Evolutionary conservation across 805 yeast genomes (phyloP), one percentile per base, ranked within the genome.

Genomic region (Maudiozyma serrabonitensis): DNA sequence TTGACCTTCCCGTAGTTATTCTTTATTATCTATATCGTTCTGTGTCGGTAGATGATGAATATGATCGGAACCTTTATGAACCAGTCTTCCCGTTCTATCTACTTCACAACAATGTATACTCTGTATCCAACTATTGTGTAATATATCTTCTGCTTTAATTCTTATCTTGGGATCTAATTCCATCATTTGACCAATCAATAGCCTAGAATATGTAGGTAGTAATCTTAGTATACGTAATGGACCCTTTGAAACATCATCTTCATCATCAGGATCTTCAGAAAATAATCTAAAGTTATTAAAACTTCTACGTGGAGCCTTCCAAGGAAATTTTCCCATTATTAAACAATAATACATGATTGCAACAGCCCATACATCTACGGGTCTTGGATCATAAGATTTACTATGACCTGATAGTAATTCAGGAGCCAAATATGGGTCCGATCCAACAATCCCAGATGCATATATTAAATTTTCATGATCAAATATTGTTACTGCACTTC

Each of bases 351-450:
- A 91, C 47, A 93, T 87, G 28, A 91, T 87, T 0, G 95, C 98
- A 47, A 87, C 72, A 1, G 96, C 87, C 99, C 99, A 91, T 21
- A 90, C 79, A 64, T 91, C 99, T 2, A 82, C 87, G 6, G 84
- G 81, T 46, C 93, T 78, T 18, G 97, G 93, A 64, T 91, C 96
- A 65, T 91, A 91, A 0, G 56, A 39, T 4, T 53, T 42, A 47
- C 69, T 69, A 34, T 48, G 43, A 15, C 46, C 43, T 3, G 50
- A 42, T 49, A 91, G 74, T 41, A 91, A 90, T 65, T 91, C 99
- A 0, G 98, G 98, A 0, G 97, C 93, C 53, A 91, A 70, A 62
- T 91, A 91, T 2, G 99, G 98, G 66, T 91, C 99, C 1, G 95
- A 85, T 15, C 99, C 99, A 12, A 91, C 95, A 21, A 91, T 78